Conservation (phyloP, 2,329 filamentous ascomycete species). For the Aureobasidium uvarum region DNA sequence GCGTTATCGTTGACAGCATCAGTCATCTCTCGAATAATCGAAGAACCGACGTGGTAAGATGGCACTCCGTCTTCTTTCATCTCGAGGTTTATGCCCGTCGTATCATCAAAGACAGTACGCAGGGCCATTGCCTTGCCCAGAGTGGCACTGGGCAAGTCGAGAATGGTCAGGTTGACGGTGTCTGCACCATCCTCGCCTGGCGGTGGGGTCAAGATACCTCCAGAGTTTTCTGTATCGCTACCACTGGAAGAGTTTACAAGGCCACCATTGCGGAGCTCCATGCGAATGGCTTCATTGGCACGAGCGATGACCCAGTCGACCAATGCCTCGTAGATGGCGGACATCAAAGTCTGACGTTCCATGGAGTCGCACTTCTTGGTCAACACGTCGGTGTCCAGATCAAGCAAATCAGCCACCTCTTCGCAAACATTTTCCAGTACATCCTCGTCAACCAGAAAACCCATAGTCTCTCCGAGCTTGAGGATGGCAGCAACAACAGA, state of each 20-base stretch:
- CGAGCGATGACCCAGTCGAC: slow-evolving; percentile 93
- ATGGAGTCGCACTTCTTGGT: slow-evolving; percentile 75
- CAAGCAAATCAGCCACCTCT: slow-evolving; percentile 81
- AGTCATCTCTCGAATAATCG: slow-evolving; percentile 83
- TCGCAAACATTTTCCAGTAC: slow-evolving; percentile 82
- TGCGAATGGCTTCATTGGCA: slow-evolving; percentile 79
- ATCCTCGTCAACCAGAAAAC: slow-evolving; percentile 81
- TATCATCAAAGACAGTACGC: slow-evolving; percentile 88
- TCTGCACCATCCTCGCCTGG: slow-evolving; percentile 71
- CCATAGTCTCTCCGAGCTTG: slow-evolving; percentile 87
- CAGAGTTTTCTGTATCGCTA: slow-evolving; percentile 46
- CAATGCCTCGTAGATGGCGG: slow-evolving; percentile 85
- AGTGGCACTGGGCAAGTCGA: slow-evolving; percentile 77
- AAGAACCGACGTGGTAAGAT: slow-evolving; percentile 70
- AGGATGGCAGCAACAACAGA: slow-evolving; percentile 81
- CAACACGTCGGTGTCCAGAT: slow-evolving; percentile 81
- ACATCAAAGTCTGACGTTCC: slow-evolving; percentile 78
- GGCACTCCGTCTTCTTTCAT: slow-evolving; percentile 95
- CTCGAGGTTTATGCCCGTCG: slow-evolving; percentile 88
- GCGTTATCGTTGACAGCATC: slow-evolving; percentile 73
- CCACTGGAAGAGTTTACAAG: slow-evolving; percentile 67
- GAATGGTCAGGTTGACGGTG: slow-evolving; percentile 82
- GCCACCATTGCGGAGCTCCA: slow-evolving; percentile 66
- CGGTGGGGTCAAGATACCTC: slow-evolving; percentile 61
- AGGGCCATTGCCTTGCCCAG: slow-evolving; percentile 87